Conservation (phyloP, 176 grass and related monocot species). For the Phyllostachys edulis region DNA sequence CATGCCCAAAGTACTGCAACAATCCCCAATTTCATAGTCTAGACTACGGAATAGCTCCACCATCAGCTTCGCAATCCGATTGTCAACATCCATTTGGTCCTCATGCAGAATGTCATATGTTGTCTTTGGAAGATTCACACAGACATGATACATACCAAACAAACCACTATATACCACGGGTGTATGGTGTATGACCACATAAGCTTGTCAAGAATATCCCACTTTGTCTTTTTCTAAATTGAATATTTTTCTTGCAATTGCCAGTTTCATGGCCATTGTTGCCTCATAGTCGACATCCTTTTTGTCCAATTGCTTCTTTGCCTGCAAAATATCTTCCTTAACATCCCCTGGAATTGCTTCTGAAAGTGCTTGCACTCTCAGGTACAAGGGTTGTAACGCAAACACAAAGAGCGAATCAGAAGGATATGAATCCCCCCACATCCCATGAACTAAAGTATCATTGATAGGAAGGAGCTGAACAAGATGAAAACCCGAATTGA, state of each 20-base stretch:
- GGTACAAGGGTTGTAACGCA: conserved; percentile 87
- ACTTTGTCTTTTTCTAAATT: conserved; percentile 84
- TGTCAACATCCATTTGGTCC: too few species aligned
- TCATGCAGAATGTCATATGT: too few species aligned
- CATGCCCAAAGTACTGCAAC: too few species aligned
- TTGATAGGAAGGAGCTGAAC: conserved; percentile 95
- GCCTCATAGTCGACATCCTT: conserved; percentile 97
- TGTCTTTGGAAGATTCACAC: too few species aligned
- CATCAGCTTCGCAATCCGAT: too few species aligned
- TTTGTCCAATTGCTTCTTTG: conserved; percentile 70
- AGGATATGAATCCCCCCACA: conserved; percentile 99
- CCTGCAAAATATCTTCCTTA: conserved; percentile 79
- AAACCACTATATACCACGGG: too few species aligned
- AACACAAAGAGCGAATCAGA: conserved; percentile 98
- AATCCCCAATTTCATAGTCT: too few species aligned
- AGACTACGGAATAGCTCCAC: too few species aligned
- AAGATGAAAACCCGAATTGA: conserved; percentile 92
- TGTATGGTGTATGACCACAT: too few species aligned
- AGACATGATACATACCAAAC: too few species aligned
- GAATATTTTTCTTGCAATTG: conserved; percentile 89
- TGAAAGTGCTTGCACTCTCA: conserved; percentile 92
- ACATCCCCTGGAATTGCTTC: conserved; percentile 71
- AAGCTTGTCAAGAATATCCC: too few species aligned
- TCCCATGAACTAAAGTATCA: conserved; percentile 86
- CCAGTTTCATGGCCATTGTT: conserved; percentile 71